Evolutionary conservation across 352 stramenopile species (phyloP), one percentile per base, ranked within the genome.

Genomic region (Pythium catenulatum): DNA sequence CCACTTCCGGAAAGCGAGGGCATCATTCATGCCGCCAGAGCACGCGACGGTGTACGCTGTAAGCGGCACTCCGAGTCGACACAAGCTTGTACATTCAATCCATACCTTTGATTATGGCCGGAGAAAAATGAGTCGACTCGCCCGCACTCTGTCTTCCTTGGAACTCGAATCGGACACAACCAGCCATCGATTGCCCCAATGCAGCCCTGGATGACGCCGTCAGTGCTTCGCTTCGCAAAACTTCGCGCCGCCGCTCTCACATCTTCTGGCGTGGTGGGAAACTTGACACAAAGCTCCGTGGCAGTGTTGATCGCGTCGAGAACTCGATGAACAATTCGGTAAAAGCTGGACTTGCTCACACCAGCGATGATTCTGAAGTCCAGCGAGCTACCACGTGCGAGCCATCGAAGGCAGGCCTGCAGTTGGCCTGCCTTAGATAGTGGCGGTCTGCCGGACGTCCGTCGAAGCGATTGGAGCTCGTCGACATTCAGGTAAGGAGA

Each of bases 61-160:
- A 32, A 78, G 7, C 48, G 45, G 13, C 32, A 66, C 2, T 50
- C 2, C 11, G 45, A 25, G 23, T 78, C 69, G 3, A 23, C 46
- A 25, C 46, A 66, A 30, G 69, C 69, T 65, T 78, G 69, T 2
- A 78, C 69, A 34, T 78, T 78, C 5, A 78, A 5, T 2, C 69
- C 69, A 36, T 78, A 65, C 19, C 48, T 37, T 8, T 63, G 69
- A 37, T 78, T 66, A 48, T 78, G 69, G 7, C 63, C 69, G 8
- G 69, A 78, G 48, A 78, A 66, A 37, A 66, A 78, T 2, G 34
- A 36, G 30, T 21, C 34, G 2, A 78, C 69, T 9, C 23, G n/a
- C 9, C 32, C 30, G 30, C 32, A 41, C 32, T 78, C 69, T 1
- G 8, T 39, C 34, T 45, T 50, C 8, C 32, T 14, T 48, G 69